Base-by-base conservation (phyloP, 495 filamentous ascomycete genomes). In the Geopyxis carbonaria region DNA sequence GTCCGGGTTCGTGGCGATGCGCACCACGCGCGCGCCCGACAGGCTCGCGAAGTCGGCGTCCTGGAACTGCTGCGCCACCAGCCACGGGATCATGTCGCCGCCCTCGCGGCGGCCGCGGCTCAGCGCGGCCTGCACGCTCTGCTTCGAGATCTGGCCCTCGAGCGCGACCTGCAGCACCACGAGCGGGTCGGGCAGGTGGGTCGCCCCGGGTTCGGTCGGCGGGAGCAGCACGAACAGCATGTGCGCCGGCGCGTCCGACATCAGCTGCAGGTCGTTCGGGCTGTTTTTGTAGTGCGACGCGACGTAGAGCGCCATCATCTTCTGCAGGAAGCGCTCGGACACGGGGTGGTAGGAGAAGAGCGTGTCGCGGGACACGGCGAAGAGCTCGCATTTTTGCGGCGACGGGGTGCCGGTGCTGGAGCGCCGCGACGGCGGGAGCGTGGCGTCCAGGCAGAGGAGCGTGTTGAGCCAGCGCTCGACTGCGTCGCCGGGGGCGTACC, bases 271-370 rank as follows among this genome's bases (percentile, higher is more conserved):
- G 53, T 99, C 91, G 51, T 99, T 93, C 3, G 91, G 91, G 1
- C 85, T 84, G 59, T 99, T 99, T 60, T 95, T 95, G 64, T 99
- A 94, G 56, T 94, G 86, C 54, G 80, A 87, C 13, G 91, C 85
- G n/a, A 95, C 89, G 50, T 94, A 95, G 1, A 99, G 71, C 7
- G 85, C 81, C 60, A 99, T 85, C 84, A 95, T 93, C 45, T 93
- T 81, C 55, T 95, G 91, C 32, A 99, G 65, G 61, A 99, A 82
- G 57, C 84, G 89, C 52, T 99, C 91, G 5, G 87, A 92, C 6
- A 95, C 83, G 8, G 85, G 83, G 48, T 99, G 87, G 64, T 93
- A 95, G 5, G 86, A 93, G 64, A 95, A 99, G 5, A 99, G 70
- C 8, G 87, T 95, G 59, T 99, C 91, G 14, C 91, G 76, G 60